Percentiles rank a stretch among this genome's conserved stretches.
phyloP scores from a whole-genome alignment of 768 basidiomycete species.

The Lactarius hatsudake region DNA sequence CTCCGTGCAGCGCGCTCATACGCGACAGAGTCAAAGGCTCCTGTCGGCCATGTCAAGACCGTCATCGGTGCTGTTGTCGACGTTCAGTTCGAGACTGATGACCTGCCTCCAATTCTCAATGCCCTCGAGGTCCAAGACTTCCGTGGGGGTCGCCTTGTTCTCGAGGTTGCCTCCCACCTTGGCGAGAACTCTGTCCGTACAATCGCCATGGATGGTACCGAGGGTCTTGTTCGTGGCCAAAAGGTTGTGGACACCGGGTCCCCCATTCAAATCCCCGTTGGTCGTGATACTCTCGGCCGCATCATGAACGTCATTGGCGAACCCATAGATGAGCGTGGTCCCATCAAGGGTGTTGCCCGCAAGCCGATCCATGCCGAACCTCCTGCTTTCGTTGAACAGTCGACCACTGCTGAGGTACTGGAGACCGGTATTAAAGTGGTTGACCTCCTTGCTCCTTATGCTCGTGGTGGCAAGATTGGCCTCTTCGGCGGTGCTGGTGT shows the following conservation, averaged over 20 bases:
- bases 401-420: constrained; percentile 96
- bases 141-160: constrained; percentile 93
- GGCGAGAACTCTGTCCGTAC: constrained; percentile 99
- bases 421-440: constrained; percentile 99
- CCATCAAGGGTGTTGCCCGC: constrained; percentile 92
- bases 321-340: constrained; percentile 99
- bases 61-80: constrained; percentile 99
- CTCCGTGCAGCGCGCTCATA: constrained; percentile 68
- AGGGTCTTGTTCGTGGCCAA: constrained; percentile 99
- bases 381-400: constrained; percentile 96
- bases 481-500: constrained; percentile 99
- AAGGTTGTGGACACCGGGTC: constrained; percentile 95
- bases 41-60: constrained; percentile 85
- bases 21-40: constrained; percentile 82
- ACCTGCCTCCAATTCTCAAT: constrained; percentile 96
- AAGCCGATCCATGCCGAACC: constrained; percentile 96
- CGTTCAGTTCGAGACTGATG: constrained; percentile 94
- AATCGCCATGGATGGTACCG: constrained; percentile 99
- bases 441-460: constrained; percentile 98
- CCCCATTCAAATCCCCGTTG: constrained; percentile 97
- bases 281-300: constrained; percentile 89
- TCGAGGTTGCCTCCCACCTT: constrained; percentile 97
- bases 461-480: constrained; percentile 99
- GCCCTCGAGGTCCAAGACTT: constrained; percentile 97
- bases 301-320: constrained; percentile 99